Conservation (phyloP, 2,329 filamentous ascomycete species). For the Exophiala phaeomuriformis region DNA sequence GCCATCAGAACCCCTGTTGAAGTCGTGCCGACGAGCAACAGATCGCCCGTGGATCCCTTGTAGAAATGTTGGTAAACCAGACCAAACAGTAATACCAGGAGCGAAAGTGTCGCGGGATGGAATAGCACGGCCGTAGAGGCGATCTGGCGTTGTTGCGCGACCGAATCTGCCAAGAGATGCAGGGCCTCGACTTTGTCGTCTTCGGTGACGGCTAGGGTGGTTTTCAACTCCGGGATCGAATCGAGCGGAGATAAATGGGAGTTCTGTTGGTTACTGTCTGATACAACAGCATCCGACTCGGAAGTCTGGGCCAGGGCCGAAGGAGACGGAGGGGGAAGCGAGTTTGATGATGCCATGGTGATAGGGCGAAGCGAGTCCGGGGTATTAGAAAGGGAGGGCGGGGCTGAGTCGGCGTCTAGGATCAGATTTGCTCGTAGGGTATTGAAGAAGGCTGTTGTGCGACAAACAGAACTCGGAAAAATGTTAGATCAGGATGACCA, state of each 20-base stretch:
- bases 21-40: conserved; percentile 51
- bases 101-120: conserved; percentile 47
- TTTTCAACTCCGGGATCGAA: conserved; percentile 32
- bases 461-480: not conserved
- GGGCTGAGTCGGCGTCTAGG: conserved; percentile 52
- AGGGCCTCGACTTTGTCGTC: conserved; percentile 62
- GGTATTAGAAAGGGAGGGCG: conserved; percentile 59
- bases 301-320: conserved; percentile 27
- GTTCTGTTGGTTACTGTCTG: conserved; percentile 5
- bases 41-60: conserved; percentile 39
- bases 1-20: conserved; percentile 56
- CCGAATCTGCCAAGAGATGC: conserved; percentile 68
- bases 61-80: conserved; percentile 37
- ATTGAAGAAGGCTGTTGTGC: conserved; percentile 64
- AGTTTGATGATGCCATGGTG: conserved; percentile 34
- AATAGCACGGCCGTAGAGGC: conserved; percentile 58
- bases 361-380: conserved; percentile 52
- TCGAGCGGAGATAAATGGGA: conserved; percentile 4
- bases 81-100: conserved; percentile 35
- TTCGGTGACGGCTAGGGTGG: conserved; percentile 30
- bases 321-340: conserved; percentile 35
- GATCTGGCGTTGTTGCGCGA: conserved; percentile 71
- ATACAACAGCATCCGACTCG: conserved; percentile 1
- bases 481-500: not conserved
- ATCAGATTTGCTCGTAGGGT: conserved; percentile 74